Percentiles rank a stretch among this genome's conserved stretches.
These are phyloP conservation scores for Fusarium temperatum DNA, from an alignment of 2,329 filamentous ascomycete genomes.

Conservation along the genomic window DNA sequence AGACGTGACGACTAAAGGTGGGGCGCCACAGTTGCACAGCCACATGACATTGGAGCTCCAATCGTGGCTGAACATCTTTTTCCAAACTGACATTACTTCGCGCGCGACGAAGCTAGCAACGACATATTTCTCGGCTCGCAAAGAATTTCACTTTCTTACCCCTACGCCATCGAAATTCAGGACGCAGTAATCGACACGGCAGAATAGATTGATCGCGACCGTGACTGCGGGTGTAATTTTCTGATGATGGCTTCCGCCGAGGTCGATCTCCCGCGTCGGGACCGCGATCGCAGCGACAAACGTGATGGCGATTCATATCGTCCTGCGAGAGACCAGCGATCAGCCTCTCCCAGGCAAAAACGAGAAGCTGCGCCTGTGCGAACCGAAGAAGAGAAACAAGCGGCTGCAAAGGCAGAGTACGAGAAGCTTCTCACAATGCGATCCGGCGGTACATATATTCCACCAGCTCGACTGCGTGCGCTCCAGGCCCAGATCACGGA, in stretches of 20 bases:
- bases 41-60: not conserved
- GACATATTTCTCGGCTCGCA: constrained; percentile 16
- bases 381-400: constrained; percentile 86
- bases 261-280: constrained; percentile 52
- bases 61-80: constrained; percentile 37
- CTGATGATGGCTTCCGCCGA: constrained; percentile 57
- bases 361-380: constrained; percentile 53
- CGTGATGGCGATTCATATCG: constrained; percentile 64
- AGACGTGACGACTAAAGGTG: constrained; percentile 28
- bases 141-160: constrained; percentile 17
- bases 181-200: not conserved
- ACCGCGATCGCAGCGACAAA: constrained; percentile 45
- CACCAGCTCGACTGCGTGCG: constrained; percentile 87
- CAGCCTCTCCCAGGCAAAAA: constrained; percentile 43
- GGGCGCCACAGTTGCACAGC: constrained; percentile 25
- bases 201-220: constrained; percentile 3
- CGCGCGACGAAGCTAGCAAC: constrained; percentile 24
- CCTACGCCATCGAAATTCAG: constrained; percentile 20
- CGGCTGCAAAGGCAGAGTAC: constrained; percentile 89
- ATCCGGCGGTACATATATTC: constrained; percentile 95
- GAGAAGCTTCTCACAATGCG: constrained; percentile 91
- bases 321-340: constrained; percentile 47
- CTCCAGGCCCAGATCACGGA: constrained; percentile 97
- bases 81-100: constrained; percentile 3
- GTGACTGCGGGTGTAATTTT: not conserved